Base-by-base conservation (phyloP, 1,139 yeast genomes). In the Candida anutae region DNA sequence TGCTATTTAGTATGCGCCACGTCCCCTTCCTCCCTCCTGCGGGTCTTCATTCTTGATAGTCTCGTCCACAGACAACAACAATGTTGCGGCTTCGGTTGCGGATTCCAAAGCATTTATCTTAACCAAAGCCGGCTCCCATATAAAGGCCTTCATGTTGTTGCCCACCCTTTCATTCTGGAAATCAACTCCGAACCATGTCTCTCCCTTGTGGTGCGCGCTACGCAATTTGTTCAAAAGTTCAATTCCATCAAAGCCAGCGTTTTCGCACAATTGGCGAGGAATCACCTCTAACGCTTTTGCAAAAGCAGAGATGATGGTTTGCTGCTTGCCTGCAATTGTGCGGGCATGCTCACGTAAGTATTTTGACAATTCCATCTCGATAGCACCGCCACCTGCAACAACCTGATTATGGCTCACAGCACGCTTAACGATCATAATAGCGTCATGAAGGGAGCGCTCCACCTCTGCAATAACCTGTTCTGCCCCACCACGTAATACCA, bases 301-400 rank as follows among this genome's bases (percentile, higher is more conserved):
- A 60, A 77, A 90, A 9, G 95, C 95, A 33, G 80, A 77, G 36
- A 90, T 81, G 35, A 90, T 76, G 40, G 90, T 64, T 62, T 90
- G 99, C 55, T 88, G 96, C 58, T 90, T 90, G 25, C 98, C 98
- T 13, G 95, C 85, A 46, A 90, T 82, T 9, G 87, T 73, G 48
- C 79, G 78, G 13, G 96, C 79, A 48, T 77, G 74, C 43, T 85
- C 96, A 47, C 98, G 74, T 43, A 93, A 69, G 51, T 81, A 75
- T 51, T 77, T 84, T 23, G 97, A 87, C 27, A 93, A 53, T 53
- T 90, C 97, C 98, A 90, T 93, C 56, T 90, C 98, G 39, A 88
- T 82, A 25, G 99, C 99, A 38, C 99, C 99, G 40, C 99, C 99
- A 34, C 99, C 99, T 11, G 95, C 97, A 35, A 90, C 98, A 39